These are phyloP conservation scores for Amoebophrya sp. DNA, from an alignment of 169 alveolate genomes.

Conservation along the genomic window DNA sequence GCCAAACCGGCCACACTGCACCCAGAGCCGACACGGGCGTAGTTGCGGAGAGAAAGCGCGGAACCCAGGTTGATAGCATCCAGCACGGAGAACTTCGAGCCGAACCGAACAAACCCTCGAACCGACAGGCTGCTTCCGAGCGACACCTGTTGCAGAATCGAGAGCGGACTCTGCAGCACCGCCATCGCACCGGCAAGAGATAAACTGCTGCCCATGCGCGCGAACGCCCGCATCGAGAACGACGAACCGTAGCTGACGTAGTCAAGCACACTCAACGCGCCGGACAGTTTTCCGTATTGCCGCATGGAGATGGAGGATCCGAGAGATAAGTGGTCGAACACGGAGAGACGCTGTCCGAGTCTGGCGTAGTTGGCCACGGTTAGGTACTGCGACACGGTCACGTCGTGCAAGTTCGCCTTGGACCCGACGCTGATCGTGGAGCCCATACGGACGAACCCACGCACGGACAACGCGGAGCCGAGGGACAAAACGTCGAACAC, in stretches of 20 bases:
- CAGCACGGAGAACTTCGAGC: background rate
- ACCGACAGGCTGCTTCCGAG: constrained; percentile 21
- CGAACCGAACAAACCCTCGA: background rate
- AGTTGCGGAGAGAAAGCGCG: background rate
- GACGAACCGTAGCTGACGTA: background rate
- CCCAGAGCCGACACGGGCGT: background rate
- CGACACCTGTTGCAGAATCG: background rate
- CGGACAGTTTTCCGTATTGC: background rate
- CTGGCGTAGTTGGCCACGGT: constrained; percentile 20
- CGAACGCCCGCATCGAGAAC: background rate
- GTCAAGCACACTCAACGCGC: background rate
- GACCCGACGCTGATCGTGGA: background rate
- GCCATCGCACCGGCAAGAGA: background rate
- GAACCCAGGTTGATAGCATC: background rate
- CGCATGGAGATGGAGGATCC: constrained; percentile 20
- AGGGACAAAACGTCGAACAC: background rate
- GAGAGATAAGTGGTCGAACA: background rate
- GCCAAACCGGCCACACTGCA: background rate
- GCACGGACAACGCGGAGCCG: constrained; percentile 18
- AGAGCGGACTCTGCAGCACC: background rate
- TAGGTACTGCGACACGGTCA: background rate
- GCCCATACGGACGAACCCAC: background rate
- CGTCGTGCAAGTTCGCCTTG: constrained; percentile 25
- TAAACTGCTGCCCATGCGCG: background rate
- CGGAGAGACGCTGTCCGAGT: background rate